These are phyloP conservation scores for Solanum hybrid DNA, from an alignment of 305 asterid species.

Conservation along the genomic window DNA sequence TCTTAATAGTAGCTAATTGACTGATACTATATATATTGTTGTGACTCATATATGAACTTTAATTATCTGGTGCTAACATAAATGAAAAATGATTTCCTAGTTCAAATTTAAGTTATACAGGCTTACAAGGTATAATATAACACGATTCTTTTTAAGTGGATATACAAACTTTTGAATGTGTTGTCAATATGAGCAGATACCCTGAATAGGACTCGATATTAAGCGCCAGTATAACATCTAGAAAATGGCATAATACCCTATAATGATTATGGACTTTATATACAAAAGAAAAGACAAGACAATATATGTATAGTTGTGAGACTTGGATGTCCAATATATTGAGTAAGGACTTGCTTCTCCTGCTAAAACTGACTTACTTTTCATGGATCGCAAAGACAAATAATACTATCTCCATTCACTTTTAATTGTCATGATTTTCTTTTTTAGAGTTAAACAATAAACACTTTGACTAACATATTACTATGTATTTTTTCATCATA, in stretches of 20 bases:
- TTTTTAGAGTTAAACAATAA: background rate
- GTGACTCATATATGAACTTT: background rate
- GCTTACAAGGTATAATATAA: background rate
- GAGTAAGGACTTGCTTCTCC: background rate
- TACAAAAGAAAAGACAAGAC: background rate
- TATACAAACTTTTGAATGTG: background rate
- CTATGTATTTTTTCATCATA: too few relatives aligned
- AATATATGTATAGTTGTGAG: background rate
- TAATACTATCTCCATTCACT: fast-evolving
- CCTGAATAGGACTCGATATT: background rate
- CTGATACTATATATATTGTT: background rate
- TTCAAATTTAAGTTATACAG: background rate
- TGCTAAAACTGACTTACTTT: background rate
- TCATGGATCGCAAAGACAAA: background rate
- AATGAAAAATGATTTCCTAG: background rate
- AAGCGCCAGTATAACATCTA: background rate
- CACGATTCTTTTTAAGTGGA: background rate
- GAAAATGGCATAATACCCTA: background rate
- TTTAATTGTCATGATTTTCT: too few relatives aligned
- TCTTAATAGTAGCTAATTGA: background rate
- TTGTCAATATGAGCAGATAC: background rate
- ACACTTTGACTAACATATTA: background rate
- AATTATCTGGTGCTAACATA: background rate
- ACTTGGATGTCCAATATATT: background rate
- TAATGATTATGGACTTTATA: background rate